Evolutionary conservation across 2,329 filamentous ascomycete species (phyloP), one percentile per base, ranked within the genome.

Genomic region (Cercospora zeina): DNA sequence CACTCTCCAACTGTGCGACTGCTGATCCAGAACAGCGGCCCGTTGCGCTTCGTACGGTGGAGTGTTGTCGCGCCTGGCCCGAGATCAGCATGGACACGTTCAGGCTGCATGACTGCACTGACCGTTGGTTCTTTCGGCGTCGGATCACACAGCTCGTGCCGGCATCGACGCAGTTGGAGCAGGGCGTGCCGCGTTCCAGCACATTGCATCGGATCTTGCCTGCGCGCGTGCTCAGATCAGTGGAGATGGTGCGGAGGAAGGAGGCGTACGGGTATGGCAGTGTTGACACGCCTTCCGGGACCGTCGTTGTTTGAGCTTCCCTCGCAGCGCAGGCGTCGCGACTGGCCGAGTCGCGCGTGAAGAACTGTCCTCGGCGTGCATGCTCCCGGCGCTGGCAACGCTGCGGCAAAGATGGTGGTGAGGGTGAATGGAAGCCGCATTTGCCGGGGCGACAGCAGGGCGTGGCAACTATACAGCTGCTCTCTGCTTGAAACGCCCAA

Each of bases 91-190:
- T 39, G 54, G 34, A 55, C 45, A 49, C 34, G 33, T 31, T 34
- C 45, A 51, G 27, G 49, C 14, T 8, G 33, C 36, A 11, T 14
- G 4, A n/a, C n/a, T n/a, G n/a, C n/a, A 27, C 54, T 54, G 31
- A 66, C 67, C 67, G 65, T 50, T 68, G 65, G 37, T 67, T 67
- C 60, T 68, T 68, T 24, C 67, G 53, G 4, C 65, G 55, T 21
- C 67, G 51, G 11, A 66, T 64, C 16, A 68, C 59, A 54, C 67
- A 67, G 24, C 49, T 59, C 19, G 65, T 64, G 42, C 58, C 63
- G 21, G 63, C 65, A 45, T 67, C 65, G 5, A 67, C 65, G 42
- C 67, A 68, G n/a, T 68, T 67, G 11, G 62, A 62, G 56, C 67
- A 68, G 24, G 67, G 67, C 62, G 62, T 65, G 30, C 62, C 65